Conservation (phyloP, 306 rosid species). For the Rosa multiflora region DNA sequence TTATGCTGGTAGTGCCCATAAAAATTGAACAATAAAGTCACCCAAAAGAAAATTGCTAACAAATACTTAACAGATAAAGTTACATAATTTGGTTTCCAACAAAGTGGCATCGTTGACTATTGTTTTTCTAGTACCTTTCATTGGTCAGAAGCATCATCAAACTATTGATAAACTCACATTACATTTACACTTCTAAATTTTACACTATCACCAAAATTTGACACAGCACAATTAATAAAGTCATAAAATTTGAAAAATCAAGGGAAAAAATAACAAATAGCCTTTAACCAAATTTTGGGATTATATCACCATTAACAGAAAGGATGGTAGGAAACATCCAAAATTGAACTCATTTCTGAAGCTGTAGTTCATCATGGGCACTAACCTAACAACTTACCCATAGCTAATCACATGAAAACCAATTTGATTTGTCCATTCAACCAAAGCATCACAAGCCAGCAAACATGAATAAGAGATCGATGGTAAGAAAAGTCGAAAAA, state of each 20-base stretch:
- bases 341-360: neutral
- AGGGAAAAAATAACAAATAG: neutral
- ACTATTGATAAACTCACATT: neutral
- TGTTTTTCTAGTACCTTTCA: neutral
- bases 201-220: neutral
- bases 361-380: neutral
- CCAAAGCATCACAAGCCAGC: neutral
- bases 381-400: neutral
- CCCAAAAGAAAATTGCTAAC: neutral
- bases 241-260: neutral
- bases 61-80: neutral
- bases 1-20: neutral
- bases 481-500: neutral
- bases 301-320: neutral
- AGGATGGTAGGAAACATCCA: neutral
- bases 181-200: neutral
- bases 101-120: neutral
- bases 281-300: neutral
- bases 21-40: neutral
- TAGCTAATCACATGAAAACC: neutral
- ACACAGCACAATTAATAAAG: neutral
- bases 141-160: neutral
- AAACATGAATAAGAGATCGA: neutral
- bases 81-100: neutral
- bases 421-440: neutral